Evolutionary conservation across 257 asterid species (phyloP), one percentile per base, ranked within the genome.

Genomic region (Nicotiana noctiflora): DNA sequence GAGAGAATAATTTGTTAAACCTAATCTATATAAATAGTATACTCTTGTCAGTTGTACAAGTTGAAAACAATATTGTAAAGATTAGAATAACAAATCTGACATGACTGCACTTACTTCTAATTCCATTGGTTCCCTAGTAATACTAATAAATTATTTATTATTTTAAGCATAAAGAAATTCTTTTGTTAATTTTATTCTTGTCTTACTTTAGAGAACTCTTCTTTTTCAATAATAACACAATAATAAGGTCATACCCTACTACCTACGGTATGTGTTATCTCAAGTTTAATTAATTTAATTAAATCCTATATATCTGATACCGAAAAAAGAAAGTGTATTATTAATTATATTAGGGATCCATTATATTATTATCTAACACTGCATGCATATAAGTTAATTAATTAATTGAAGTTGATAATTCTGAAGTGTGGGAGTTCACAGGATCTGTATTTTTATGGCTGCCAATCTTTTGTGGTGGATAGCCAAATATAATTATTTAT

Each of bases 61-160:
- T 79, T 44, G 59, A 44, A 21, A 70, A 70, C 15, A 49, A 46
- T 52, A 14, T 1, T 49, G 3, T 17, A 32, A 18, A 8, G 25
- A 25, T 23, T 0, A 74, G 61, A 74, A 46, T 74, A 49, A 49
- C 1, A 74, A 74, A 14, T 74, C 83, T 87, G 90, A 90, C 92
- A 80, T 79, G 89, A 62, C 10, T 46, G 92, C 94, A 90, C 75
- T 85, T 84, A 75, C 32, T 80, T 70, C 79, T 40, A 81, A 49
- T 80, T 55, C 75, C 87, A 87, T 88, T 87, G 90, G 90, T 84
- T 85, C 37, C 31, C 11, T 19, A 6, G 37, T 79, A n/a, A 57
- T 29, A 40, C 75, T 60, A 79, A 82, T 77, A 14, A 34, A 49
- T 78, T 15, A 75, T 17, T 44, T 81, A 59, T 46, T 81, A 11